Evolutionary conservation across 257 asterid genomes (phyloP), one percentile per base, ranked within the genome.

Genomic region (Salvia hispanica): DNA sequence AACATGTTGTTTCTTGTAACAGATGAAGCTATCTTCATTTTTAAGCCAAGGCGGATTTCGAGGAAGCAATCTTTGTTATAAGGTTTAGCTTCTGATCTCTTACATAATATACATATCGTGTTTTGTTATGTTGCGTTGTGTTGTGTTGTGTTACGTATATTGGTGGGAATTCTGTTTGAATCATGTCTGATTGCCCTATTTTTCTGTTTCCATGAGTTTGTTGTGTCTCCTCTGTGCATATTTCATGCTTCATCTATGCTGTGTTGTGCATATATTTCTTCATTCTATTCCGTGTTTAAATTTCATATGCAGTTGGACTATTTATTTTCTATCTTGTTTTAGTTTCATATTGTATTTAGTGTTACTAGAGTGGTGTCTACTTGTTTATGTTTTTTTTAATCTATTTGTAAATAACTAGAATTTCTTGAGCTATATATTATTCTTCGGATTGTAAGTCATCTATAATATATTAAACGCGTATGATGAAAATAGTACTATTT

Each of bases 121-220:
- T 9, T 0, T 9, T 59, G 33, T 9, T 0, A 4, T 54, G 61
- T 58, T 46, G 31, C 3, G 12, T 9, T 40, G 15, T 59, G 33
- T 9, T 1, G 15, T 59, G 31, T 8, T 0, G 9, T 54, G 61
- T 58, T 40, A 50, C 66, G 21, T 25, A 46, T 70, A 36, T 68
- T 7, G 62, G 45, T 66, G 78, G 80, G 58, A 77, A 69, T 71
- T 77, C 78, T 18, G 88, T 79, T 85, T 70, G 64, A 62, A 34
- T 85, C 85, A 46, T 72, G 69, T 46, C 40, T 65, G 56, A 9
- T 57, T 46, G 50, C 53, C 50, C 39, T 55, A 42, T 67, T 58
- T 39, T 58, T 76, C 66, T 74, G 68, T 68, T 64, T 55, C 43
- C 66, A 76, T 78, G 67, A 56, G 73, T 67, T 51, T 77, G 31